Evolutionary conservation across 2,329 filamentous ascomycete genomes (phyloP).

Genomic region (Metarhizium humberi): DNA sequence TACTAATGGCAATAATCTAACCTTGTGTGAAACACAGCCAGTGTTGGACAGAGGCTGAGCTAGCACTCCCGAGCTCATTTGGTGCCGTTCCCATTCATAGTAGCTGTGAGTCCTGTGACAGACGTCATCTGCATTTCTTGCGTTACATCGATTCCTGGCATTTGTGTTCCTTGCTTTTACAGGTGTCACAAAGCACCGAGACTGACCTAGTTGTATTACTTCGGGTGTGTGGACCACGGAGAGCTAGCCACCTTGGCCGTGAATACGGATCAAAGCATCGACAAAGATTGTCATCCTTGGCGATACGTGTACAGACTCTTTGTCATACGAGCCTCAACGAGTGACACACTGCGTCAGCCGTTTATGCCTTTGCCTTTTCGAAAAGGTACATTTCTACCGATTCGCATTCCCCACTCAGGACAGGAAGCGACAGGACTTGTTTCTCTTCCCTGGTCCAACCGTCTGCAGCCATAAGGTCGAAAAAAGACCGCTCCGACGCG

Average conservation of each 20-base stretch:
- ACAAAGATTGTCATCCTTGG: background rate
- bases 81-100: too few relatives aligned
- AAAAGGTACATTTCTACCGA: conserved; percentile 44
- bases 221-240: background rate
- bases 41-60: too few relatives aligned
- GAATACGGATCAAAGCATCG: background rate
- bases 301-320: background rate
- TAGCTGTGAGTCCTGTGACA: background rate
- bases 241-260: background rate
- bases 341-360: background rate
- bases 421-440: conserved; percentile 34
- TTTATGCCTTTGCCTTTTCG: conserved; percentile 18
- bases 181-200: background rate
- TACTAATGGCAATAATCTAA: background rate
- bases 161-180: background rate
- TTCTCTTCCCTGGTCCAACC: conserved; percentile 36
- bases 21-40: background rate
- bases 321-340: background rate
- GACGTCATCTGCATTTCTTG: too few relatives aligned
- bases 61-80: too few relatives aligned
- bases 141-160: too few relatives aligned
- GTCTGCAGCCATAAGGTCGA: conserved; percentile 33
- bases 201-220: background rate
- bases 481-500: conserved; percentile 39
- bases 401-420: conserved; percentile 34